These are phyloP conservation scores for Huntiella abstrusa DNA, from an alignment of 2,329 filamentous ascomycete genomes.

Conservation along the genomic window DNA sequence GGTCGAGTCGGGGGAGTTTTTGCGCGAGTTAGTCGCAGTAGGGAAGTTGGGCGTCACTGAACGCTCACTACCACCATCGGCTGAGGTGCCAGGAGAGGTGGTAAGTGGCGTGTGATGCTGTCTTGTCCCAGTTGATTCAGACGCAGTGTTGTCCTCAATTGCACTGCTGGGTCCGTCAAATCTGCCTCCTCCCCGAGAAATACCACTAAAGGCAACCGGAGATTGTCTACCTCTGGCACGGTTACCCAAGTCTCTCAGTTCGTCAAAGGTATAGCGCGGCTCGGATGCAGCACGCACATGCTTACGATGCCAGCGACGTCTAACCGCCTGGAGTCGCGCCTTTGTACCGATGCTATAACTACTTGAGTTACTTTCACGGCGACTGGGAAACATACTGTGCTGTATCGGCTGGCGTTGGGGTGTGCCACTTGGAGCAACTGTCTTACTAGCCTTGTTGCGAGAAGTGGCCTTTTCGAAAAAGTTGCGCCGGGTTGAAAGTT, in stretches of 20 bases:
- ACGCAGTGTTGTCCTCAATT: too few species aligned
- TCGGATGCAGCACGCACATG: slow-evolving; percentile 8
- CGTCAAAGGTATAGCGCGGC: slow-evolving; percentile 5
- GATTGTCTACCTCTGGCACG: neutral
- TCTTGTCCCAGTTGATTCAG: too few species aligned
- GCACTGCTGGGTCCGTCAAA: too few species aligned
- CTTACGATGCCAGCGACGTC: slow-evolving; percentile 2
- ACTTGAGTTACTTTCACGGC: slow-evolving; percentile 1
- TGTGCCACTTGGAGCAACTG: neutral
- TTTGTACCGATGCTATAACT: slow-evolving; percentile 3
- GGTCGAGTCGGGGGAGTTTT: too few species aligned
- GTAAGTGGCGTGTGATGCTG: too few species aligned
- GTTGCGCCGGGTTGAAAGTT: slow-evolving; percentile 3
- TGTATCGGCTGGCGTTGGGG: neutral
- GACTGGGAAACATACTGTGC: neutral
- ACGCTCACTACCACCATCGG: too few species aligned
- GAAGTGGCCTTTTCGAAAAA: slow-evolving; percentile 5
- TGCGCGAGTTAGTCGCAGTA: too few species aligned
- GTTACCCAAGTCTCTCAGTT: neutral
- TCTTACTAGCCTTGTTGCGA: neutral
- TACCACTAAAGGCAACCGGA: neutral
- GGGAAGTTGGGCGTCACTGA: too few species aligned
- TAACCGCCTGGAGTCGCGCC: slow-evolving; percentile 4
- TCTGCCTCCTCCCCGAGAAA: too few species aligned
- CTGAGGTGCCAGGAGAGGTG: too few species aligned